phyloP scores from a whole-genome alignment of 2,329 filamentous ascomycete species.

The Fusarium haematococcum region DNA sequence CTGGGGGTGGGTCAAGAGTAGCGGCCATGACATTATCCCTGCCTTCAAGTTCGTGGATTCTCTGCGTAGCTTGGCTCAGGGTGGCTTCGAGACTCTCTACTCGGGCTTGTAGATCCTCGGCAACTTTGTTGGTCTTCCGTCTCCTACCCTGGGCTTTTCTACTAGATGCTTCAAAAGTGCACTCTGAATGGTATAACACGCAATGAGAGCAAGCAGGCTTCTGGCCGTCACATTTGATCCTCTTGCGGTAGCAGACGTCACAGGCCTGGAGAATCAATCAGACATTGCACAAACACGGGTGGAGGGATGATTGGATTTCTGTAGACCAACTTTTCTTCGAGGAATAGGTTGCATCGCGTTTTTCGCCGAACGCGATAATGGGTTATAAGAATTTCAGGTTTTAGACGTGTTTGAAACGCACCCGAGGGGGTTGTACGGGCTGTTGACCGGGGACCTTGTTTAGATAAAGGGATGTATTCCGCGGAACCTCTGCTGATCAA shows the following conservation, averaged over 20 bases:
- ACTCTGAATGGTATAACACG: not conserved
- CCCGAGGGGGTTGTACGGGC: not conserved
- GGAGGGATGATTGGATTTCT: not conserved
- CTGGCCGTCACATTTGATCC: slow-evolving; percentile 26
- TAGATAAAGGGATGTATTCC: not conserved
- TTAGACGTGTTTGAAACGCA: not conserved
- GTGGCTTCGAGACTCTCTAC: not conserved
- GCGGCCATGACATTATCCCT: not conserved
- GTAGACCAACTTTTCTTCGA: not conserved
- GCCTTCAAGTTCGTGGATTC: not conserved
- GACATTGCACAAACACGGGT: not conserved
- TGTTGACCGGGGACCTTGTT: not conserved
- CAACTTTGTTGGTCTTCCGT: rapidly evolving
- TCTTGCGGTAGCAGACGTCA: slow-evolving; percentile 30
- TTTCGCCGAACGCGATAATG: too few relatives aligned
- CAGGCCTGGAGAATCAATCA: slow-evolving; percentile 13
- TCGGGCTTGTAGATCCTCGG: not conserved
- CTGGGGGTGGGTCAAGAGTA: too few relatives aligned
- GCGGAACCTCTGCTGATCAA: not conserved
- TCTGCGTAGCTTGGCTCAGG: not conserved
- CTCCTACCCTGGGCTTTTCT: not conserved
- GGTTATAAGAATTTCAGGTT: not conserved
- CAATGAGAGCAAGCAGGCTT: slow-evolving; percentile 28
- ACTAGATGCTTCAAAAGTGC: slow-evolving; percentile 8
- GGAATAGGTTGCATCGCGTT: not conserved